These are phyloP conservation scores for Perilla frutescens DNA, from an alignment of 257 asterid genomes.

Conservation along the genomic window DNA sequence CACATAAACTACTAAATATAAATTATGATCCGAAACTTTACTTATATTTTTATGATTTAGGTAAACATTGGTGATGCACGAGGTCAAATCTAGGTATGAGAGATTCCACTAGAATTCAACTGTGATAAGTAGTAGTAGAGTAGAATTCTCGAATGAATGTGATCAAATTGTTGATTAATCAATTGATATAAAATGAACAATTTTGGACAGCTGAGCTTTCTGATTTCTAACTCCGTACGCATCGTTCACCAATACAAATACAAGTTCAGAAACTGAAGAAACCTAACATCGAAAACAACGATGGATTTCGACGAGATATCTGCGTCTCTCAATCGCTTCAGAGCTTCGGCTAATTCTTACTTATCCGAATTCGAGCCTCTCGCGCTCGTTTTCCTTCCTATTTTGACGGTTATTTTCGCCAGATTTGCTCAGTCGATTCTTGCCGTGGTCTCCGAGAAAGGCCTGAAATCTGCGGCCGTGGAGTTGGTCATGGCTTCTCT, in stretches of 20 bases:
- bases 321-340: constrained; percentile 46
- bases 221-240: background rate
- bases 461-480: constrained; percentile 60
- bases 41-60: no score
- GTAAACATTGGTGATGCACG: no score
- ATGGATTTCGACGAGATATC: constrained; percentile 55
- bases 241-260: background rate
- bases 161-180: no score
- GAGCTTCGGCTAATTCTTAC: constrained; percentile 65
- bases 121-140: no score
- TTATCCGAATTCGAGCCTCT: constrained; percentile 77
- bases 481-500: constrained; percentile 56
- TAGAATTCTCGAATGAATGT: no score
- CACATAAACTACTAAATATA: no score
- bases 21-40: no score
- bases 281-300: constrained; percentile 20
- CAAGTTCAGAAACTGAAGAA: background rate
- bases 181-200: background rate
- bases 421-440: constrained; percentile 51
- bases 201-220: background rate
- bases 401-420: constrained; percentile 60
- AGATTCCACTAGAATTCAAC: no score
- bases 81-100: no score
- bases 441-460: constrained; percentile 60
- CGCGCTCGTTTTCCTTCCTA: constrained; percentile 55